Evolutionary conservation across 345 rosid genomes (phyloP), one percentile per base, ranked within the genome.

Genomic region (Salix dunnii): DNA sequence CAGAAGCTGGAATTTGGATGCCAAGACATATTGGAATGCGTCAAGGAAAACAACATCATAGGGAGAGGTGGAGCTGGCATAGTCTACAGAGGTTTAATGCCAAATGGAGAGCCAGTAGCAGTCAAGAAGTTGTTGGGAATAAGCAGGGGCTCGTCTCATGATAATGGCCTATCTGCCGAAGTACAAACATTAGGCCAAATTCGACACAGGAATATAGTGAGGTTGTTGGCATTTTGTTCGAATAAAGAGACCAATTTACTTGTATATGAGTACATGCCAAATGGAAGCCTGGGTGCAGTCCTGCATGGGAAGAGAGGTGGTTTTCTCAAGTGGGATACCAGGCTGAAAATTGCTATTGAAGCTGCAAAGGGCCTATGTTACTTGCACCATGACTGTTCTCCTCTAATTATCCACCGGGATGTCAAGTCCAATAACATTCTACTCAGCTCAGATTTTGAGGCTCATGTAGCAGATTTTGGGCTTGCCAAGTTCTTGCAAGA

Each of bases 61-160:
- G 96, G 96, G 4, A 82, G 88, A 78, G 96, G 93, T 60, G 96
- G 91, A 43, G 93, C 96, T 1, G 93, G 96, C 43, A 84, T 87
- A 13, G 96, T 91, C 20, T 91, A 86, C 72, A 85, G 83, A 20
- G 96, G 92, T 1, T 80, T 70, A 73, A 87, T 87, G 91, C 87
- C 89, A 0, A 82, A 85, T 12, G 91, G 95, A 13, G 85, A 78
- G 11, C 88, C 87, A 74, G 86, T 91, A n/a, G 96, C 91, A 0
- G 90, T 89, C 20, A 91, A 91, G 77, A 91, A 86, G 69, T 83
- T 91, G 23, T 84, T 86, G 2, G 90, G 88, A 67, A 76, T 87
- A 5, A 86, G 84, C 62, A 77, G 74, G 77, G 77, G 82, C 3
- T 79, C 82, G 13, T 82, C 86, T 36, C 88, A 88, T 20, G 93